phyloP scores from a whole-genome alignment of 306 rosid species.

The Neltuma alba region DNA sequence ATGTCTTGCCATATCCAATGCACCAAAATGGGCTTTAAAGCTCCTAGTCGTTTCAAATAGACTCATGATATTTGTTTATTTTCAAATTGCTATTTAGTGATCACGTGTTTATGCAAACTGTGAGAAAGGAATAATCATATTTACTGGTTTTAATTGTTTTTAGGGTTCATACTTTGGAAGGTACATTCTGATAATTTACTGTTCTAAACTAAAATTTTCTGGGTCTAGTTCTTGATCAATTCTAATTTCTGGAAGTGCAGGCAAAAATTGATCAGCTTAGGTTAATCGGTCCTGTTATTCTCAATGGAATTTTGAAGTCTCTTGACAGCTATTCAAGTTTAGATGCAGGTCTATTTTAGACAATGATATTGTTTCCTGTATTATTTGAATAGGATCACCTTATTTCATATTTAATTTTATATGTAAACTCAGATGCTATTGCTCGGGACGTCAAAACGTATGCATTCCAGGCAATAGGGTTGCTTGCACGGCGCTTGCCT shows the following conservation, averaged over 20 bases:
- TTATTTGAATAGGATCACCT: conserved; percentile 30
- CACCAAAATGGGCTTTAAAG: not conserved
- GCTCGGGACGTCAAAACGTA: conserved; percentile 78
- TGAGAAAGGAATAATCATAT: not conserved
- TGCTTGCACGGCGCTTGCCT: conserved; percentile 92
- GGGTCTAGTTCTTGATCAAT: conserved; percentile 17
- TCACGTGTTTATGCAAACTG: not conserved
- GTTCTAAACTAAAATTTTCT: conserved; percentile 2
- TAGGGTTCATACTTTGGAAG: not conserved
- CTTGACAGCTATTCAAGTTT: conserved; percentile 75
- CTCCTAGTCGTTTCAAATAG: not conserved
- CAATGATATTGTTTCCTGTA: conserved; percentile 10
- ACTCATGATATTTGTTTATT: not conserved
- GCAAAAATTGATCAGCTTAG: conserved; percentile 82
- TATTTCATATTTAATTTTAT: conserved; percentile 30
- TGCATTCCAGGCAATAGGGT: conserved; percentile 93
- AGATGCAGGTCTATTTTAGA: conserved; percentile 65
- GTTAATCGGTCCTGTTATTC: conserved; percentile 94
- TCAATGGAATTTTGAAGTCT: conserved; percentile 87
- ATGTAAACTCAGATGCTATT: conserved; percentile 64
- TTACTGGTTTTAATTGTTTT: not conserved
- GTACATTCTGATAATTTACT: not conserved
- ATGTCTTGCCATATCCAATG: not conserved
- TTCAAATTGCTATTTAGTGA: not conserved
- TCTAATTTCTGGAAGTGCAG: conserved; percentile 56